phyloP scores from a whole-genome alignment of 768 basidiomycete genomes.

The Mycena haematopus region DNA sequence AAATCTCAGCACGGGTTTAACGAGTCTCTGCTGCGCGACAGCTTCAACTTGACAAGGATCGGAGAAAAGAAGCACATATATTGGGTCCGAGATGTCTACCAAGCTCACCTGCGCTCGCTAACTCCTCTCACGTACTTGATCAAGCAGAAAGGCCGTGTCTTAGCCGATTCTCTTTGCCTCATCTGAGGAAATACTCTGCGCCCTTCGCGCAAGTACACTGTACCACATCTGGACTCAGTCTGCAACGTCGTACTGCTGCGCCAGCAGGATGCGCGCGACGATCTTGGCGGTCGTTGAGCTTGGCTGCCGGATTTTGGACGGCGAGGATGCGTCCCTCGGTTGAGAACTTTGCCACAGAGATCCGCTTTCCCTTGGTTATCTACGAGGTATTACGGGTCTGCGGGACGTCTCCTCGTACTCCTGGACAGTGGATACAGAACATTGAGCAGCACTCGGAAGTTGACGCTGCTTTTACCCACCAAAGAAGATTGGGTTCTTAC shows the following conservation, averaged over 20 bases:
- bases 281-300: slow-evolving; percentile 33
- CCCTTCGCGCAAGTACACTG: slow-evolving; percentile 33
- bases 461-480: slow-evolving; percentile 32
- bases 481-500: slow-evolving; percentile 35
- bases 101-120: too few relatives aligned
- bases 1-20: too few relatives aligned
- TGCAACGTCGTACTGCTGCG: slow-evolving; percentile 39
- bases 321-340: slow-evolving; percentile 37
- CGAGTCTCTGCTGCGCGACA: too few relatives aligned
- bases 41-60: too few relatives aligned
- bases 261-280: slow-evolving; percentile 40
- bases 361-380: slow-evolving; percentile 34
- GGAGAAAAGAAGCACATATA: too few relatives aligned
- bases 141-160: neutral
- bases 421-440: slow-evolving; percentile 37
- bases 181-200: slow-evolving; percentile 29
- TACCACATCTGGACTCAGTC: slow-evolving; percentile 42
- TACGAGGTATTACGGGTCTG: neutral
- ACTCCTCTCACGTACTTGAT: neutral
- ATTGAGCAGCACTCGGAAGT: slow-evolving; percentile 34
- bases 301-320: slow-evolving; percentile 29
- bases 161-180: slow-evolving; percentile 12
- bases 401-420: slow-evolving; percentile 16
- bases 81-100: too few relatives aligned
- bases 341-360: slow-evolving; percentile 38